phyloP scores from a whole-genome alignment of 2,329 filamentous ascomycete species.

The Chrysosporium queenslandicum region DNA sequence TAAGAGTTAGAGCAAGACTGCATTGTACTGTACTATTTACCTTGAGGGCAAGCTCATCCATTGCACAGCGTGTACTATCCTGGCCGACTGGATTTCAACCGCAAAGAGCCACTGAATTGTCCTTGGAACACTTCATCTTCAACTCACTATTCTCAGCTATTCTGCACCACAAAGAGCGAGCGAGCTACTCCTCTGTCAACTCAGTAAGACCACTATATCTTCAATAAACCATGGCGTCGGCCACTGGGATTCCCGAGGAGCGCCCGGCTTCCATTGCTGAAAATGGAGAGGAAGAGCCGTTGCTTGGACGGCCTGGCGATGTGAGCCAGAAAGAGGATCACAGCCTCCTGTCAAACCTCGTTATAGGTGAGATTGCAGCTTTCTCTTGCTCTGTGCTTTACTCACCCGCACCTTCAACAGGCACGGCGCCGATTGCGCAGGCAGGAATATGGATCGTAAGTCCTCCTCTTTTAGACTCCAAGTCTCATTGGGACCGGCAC shows the following conservation, averaged over 20 bases:
- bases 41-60: too few species aligned
- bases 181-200: too few species aligned
- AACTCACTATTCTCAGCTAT: neutral
- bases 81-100: too few species aligned
- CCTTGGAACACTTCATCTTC: neutral
- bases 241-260: slow-evolving; percentile 54
- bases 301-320: slow-evolving; percentile 62
- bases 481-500: neutral
- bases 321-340: slow-evolving; percentile 57
- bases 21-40: too few species aligned
- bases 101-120: too few species aligned
- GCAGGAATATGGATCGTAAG: slow-evolving; percentile 60
- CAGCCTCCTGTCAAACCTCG: slow-evolving; percentile 59
- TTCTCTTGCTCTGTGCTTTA: neutral
- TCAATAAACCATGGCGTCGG: slow-evolving; percentile 50
- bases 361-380: slow-evolving; percentile 51
- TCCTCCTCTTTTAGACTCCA: slow-evolving; percentile 3
- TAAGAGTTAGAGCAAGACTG: too few species aligned
- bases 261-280: slow-evolving; percentile 29
- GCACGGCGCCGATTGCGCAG: slow-evolving; percentile 73
- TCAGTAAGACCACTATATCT: neutral
- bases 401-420: slow-evolving; percentile 36
- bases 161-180: too few species aligned
- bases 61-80: too few species aligned
- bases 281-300: slow-evolving; percentile 49